Base-by-base conservation (phyloP, 2,329 filamentous ascomycete genomes). In the Cercospora berteroae region DNA sequence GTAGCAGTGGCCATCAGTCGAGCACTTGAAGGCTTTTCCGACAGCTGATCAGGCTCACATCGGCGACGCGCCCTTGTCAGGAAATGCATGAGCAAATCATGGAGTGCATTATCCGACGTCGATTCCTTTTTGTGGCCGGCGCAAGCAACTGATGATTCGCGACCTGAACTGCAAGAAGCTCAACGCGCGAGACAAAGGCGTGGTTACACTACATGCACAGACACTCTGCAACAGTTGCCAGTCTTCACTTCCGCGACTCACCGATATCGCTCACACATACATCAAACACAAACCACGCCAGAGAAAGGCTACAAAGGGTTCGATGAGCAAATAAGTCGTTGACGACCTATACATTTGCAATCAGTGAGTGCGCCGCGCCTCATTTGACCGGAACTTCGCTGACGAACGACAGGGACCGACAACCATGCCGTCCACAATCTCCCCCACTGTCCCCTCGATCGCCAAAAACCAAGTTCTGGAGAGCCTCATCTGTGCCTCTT, bases 1-100 rank as follows among this genome's bases (percentile, higher is more conserved):
- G 86, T 92, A 16, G 78, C 85, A 8, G 79, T 90, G 44, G 89
- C 89, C 2, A 83, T 91, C 0, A 84, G 89, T 81, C 84, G 88
- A 67, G 86, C 86, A 1, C 92, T 92, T 77, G 86, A 85, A 39
- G 70, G 36, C 36, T 70, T 50, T 71, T 73, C 42, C 63, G 70
- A 20, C 65, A 62, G 60, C 23, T 29, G 25, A 58, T 33, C 13
- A 27, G 6, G 25, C 48, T 55, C 23, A 25, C n/a, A 16, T 6
- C 23, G 23, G 20, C 5, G 16, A 25, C 6, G 23, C 48, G 6
- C 29, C 13, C 12, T 5, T 7, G 5, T n/a, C 23, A 29, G 25
- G 16, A 16, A 27, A 23, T 55, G 48, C 13, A 29, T 5, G 25
- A 55, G 23, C 48, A 16, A 29, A 27, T 16, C 4, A 27, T 29